A percentile compares a stretch with the other conserved stretches of the same genome.
phyloP scores from a whole-genome alignment of 495 filamentous ascomycete species.

The Talaromyces trachyspermus region DNA sequence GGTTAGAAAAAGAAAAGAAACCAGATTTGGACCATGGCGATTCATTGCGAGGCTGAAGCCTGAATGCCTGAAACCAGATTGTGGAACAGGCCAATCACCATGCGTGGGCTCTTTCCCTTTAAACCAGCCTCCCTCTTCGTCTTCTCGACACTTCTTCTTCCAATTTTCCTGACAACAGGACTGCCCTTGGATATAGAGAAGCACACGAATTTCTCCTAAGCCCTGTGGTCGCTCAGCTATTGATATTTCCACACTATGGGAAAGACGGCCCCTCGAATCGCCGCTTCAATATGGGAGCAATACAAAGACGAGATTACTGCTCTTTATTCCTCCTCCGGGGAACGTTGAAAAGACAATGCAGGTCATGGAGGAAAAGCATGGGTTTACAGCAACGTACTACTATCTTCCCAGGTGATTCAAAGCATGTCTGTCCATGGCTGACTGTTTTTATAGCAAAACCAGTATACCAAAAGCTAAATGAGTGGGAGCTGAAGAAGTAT shows the following conservation, averaged over 20 bases:
- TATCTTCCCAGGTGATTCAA: background rate
- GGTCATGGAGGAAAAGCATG: background rate
- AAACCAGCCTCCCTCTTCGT: background rate
- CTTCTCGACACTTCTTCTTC: background rate
- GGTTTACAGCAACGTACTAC: slow-evolving; percentile 4
- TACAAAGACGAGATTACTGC: background rate
- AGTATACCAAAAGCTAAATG: slow-evolving; percentile 3
- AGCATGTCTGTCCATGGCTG: background rate
- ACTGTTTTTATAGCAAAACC: background rate
- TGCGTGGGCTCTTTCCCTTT: background rate
- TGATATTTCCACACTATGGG: background rate
- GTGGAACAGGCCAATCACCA: background rate
- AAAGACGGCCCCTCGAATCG: background rate
- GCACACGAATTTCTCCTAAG: background rate
- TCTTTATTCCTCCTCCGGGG: background rate
- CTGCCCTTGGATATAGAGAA: background rate
- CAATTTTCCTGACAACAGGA: background rate
- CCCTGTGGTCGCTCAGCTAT: too few species aligned
- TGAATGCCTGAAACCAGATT: too few species aligned
- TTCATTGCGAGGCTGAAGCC: slow-evolving; percentile 2
- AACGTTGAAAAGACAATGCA: slow-evolving; percentile 5
- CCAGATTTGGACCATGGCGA: background rate
- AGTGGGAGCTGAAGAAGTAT: slow-evolving; percentile 2
- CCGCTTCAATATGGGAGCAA: slow-evolving; percentile 2
- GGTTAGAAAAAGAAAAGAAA: slow-evolving; percentile 2